These are phyloP conservation scores for Fusarium subtropicale DNA, from an alignment of 2,329 filamentous ascomycete genomes.

Conservation along the genomic window DNA sequence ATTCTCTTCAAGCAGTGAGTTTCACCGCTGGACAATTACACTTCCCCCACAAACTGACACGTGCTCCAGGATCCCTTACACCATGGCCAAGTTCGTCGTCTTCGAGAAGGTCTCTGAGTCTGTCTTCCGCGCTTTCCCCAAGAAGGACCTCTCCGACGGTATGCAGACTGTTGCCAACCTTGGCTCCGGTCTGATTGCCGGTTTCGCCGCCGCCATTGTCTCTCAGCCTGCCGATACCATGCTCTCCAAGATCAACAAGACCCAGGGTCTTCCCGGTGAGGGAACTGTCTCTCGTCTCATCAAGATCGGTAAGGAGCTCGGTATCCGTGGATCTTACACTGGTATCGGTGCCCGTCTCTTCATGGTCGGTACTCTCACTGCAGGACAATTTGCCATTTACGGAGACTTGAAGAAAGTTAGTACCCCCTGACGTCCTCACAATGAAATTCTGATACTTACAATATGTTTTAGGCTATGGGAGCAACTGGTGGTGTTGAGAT, in stretches of 20 bases:
- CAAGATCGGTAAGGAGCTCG: slow-evolving; percentile 91
- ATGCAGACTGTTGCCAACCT: slow-evolving; percentile 86
- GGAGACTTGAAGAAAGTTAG: slow-evolving; percentile 61
- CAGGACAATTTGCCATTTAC: slow-evolving; percentile 91
- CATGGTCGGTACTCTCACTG: slow-evolving; percentile 77
- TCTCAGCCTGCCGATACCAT: slow-evolving; percentile 94
- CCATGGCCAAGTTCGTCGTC: slow-evolving; percentile 95
- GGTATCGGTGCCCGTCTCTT: slow-evolving; percentile 80
- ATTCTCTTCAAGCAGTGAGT: slow-evolving; percentile 73
- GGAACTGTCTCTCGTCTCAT: slow-evolving; percentile 82
- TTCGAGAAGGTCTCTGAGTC: slow-evolving; percentile 88
- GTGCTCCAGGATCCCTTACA: slow-evolving; percentile 80
- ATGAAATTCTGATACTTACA: neutral
- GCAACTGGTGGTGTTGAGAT: slow-evolving; percentile 84
- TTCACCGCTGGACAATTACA: neutral
- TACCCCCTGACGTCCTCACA: slow-evolving; percentile 43
- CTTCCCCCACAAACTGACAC: slow-evolving; percentile 36
- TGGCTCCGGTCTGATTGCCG: slow-evolving; percentile 62
- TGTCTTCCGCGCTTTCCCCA: slow-evolving; percentile 77
- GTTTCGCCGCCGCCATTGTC: slow-evolving; percentile 88
- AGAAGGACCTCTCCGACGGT: slow-evolving; percentile 73
- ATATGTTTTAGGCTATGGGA: slow-evolving; percentile 61
- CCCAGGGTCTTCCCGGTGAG: slow-evolving; percentile 86
- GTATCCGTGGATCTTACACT: slow-evolving; percentile 79
- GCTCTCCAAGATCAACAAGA: slow-evolving; percentile 97